Base-by-base conservation (phyloP, 495 filamentous ascomycete species). In the Platismatia glauca region DNA sequence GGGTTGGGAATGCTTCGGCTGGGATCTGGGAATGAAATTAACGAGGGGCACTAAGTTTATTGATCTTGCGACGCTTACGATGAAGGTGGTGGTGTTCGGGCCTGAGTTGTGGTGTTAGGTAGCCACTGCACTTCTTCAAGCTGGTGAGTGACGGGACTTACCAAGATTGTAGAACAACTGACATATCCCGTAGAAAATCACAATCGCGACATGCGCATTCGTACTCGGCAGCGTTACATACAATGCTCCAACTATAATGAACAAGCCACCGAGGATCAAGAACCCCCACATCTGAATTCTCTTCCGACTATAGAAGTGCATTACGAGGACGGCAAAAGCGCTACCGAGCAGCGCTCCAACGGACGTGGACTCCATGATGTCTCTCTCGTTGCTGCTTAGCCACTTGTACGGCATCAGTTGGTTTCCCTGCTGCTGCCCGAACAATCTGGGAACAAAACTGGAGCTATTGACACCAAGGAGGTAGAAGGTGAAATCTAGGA, bases 141-240 rank as follows among this genome's bases (percentile, higher is more conserved):
- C 35, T 33, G n/a, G 44, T 31, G 15, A 15, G 43, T 16, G 27
- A 53, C 13, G n/a, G 7, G 33, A 58, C 61, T 64, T 38, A 71
- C 84, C 84, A 33, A 86, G 77, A 64, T 87, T 86, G 72, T 87
- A 88, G n/a, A 86, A 64, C 0, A 84, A 68, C 68, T 88, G 81
- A 24, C 79, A 81, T 27, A 88, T 50, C 29, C 82, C 76, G 63
- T 86, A 87, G 3, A 89, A 66, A 0, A 75, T 71, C 11, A 88
- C 78, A 13, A 78, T 79, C 7, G 77, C 69, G 0, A 76, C 72
- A 55, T 82, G 75, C n/a, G 58, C 62, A 27, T 69, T 58, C 13
- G 57, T 61, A 9, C 24, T 64, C 35, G 73, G 75, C 15, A 79
- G 67, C 8, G 71, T 73, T 20, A 75, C 67, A 61, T 80, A 81